These are phyloP conservation scores for Scorias spongiosa DNA, from an alignment of 2,329 filamentous ascomycete species.

Conservation along the genomic window DNA sequence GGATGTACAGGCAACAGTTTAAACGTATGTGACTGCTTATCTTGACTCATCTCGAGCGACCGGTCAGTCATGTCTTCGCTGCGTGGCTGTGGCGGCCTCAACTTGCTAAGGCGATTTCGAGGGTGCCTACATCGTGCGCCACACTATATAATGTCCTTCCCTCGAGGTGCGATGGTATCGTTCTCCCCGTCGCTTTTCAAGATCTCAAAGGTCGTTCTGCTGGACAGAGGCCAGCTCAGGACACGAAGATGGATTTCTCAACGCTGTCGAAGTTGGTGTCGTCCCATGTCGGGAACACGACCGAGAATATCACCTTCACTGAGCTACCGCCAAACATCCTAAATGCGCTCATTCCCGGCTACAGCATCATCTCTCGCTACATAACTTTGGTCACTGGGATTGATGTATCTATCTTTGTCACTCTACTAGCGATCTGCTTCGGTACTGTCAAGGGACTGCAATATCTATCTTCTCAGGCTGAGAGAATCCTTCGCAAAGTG, in stretches of 20 bases:
- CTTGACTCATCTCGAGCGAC: no score
- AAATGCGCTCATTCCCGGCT: conserved; percentile 37
- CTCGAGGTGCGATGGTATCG: no score
- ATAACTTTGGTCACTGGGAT: conserved; percentile 28
- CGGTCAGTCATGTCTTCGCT: no score
- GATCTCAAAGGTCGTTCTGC: no score
- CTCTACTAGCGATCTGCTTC: conserved; percentile 27
- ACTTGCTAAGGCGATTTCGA: no score
- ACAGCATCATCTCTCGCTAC: conserved; percentile 31
- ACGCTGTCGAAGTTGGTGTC: conserved; percentile 10
- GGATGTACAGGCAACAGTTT: no score
- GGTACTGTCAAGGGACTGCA: conserved; percentile 23
- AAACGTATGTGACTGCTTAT: no score
- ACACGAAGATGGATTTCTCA: conserved; percentile 13
- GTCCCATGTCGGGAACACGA: not conserved
- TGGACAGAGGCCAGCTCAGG: no score
- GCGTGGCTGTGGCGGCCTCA: no score
- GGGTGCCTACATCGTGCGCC: no score
- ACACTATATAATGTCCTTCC: no score
- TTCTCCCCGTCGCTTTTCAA: no score
- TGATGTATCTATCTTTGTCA: conserved; percentile 33
- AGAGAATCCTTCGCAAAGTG: conserved; percentile 18
- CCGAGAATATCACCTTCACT: conserved; percentile 6
- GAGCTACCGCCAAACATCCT: conserved; percentile 31
- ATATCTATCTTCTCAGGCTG: conserved; percentile 21